These are phyloP conservation scores for Neurospora crassa DNA, from an alignment of 2,329 filamentous ascomycete species.

Conservation along the genomic window DNA sequence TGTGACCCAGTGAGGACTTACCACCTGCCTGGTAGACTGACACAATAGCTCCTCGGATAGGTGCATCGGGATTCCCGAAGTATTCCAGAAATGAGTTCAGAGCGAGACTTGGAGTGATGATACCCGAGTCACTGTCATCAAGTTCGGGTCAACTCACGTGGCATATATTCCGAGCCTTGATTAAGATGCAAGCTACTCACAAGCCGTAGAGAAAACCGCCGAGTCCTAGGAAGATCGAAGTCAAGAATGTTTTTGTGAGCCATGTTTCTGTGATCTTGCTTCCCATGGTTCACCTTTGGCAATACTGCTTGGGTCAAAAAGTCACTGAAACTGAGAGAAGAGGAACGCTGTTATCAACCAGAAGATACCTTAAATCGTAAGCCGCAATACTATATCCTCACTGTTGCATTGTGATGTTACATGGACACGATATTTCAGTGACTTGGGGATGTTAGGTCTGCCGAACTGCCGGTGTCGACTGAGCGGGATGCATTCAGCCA, in stretches of 20 bases:
- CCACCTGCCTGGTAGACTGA: constrained; percentile 32
- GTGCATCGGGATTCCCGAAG: constrained; percentile 25
- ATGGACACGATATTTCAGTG: not conserved
- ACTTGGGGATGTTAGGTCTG: not conserved
- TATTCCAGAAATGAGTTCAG: constrained; percentile 26
- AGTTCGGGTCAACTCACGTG: not conserved
- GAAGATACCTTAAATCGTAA: not conserved
- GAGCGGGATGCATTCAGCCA: not conserved
- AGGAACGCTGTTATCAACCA: not conserved
- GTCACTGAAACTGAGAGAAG: not conserved
- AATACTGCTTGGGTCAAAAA: not conserved
- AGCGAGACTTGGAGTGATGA: constrained; percentile 31
- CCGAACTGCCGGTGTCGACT: not conserved
- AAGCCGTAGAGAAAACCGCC: constrained; percentile 32
- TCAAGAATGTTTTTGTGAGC: constrained; percentile 30
- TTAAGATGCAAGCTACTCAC: constrained; percentile 14
- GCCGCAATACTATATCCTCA: not conserved
- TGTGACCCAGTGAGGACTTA: constrained; percentile 2
- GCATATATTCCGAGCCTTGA: not conserved
- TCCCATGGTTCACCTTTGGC: not conserved
- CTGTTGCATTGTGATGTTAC: not conserved
- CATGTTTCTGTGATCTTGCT: constrained; percentile 9
- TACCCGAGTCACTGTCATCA: constrained; percentile 28
- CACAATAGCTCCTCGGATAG: constrained; percentile 29
- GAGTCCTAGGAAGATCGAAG: constrained; percentile 29